Conservation (phyloP, 768 basidiomycete species). For the Pleurotus eryngii region DNA sequence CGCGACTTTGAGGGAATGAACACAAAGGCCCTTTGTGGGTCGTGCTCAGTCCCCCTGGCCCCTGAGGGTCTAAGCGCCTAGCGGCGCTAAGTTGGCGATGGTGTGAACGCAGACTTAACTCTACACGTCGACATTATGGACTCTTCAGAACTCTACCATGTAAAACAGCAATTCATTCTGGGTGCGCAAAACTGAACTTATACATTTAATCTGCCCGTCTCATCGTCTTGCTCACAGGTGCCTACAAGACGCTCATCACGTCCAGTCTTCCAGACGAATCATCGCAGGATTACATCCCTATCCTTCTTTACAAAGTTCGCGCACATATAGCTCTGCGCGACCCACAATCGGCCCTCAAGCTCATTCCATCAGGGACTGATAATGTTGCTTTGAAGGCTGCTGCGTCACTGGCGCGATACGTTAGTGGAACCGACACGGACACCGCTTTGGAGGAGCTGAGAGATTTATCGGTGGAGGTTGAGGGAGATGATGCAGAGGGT, state of each 20-base stretch:
- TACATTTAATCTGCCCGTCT: background rate
- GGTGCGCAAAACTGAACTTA: constrained; percentile 32
- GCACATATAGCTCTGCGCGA: constrained; percentile 71
- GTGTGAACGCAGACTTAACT: background rate
- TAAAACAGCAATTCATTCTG: constrained; percentile 75
- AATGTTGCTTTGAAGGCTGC: constrained; percentile 71
- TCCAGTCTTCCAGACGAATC: constrained; percentile 54
- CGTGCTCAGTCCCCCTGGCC: too few relatives aligned
- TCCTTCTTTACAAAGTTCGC: constrained; percentile 75
- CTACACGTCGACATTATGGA: constrained; percentile 33
- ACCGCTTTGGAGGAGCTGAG: constrained; percentile 75
- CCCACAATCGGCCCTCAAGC: constrained; percentile 48
- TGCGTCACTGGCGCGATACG: constrained; percentile 68
- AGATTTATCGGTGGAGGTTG: constrained; percentile 83
- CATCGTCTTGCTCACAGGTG: constrained; percentile 37
- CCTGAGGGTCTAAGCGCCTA: too few relatives aligned
- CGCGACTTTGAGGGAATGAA: too few relatives aligned
- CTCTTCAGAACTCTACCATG: constrained; percentile 61
- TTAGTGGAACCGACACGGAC: constrained; percentile 45
- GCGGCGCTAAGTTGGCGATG: too few relatives aligned
- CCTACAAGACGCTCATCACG: constrained; percentile 61
- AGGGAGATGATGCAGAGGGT: constrained; percentile 70
- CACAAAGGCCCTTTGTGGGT: too few relatives aligned
- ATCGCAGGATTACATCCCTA: constrained; percentile 61
- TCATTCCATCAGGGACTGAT: constrained; percentile 57